A percentile compares a stretch with the other conserved stretches of the same genome.
Conservation (phyloP, 345 rosid genomes). For the Bretschneidera sinensis region DNA sequence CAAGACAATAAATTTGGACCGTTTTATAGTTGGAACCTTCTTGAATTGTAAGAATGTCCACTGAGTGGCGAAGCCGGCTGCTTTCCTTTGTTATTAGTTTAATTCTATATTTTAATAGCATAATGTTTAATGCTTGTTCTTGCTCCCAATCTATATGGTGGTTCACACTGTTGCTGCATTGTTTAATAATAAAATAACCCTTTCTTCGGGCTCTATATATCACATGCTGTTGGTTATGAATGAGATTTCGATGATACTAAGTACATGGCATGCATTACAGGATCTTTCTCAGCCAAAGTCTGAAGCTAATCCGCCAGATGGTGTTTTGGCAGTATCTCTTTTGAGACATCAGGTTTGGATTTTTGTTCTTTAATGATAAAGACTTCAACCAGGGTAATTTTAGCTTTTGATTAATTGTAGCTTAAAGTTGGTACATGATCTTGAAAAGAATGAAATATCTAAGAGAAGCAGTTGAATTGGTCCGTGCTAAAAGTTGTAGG, state of each 20-base stretch:
- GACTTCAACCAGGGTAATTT: background rate
- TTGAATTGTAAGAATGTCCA: no score
- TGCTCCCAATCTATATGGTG: background rate
- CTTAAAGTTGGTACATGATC: background rate
- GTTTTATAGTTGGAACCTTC: no score
- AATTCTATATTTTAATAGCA: no score
- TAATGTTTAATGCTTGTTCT: slow-evolving; percentile 2
- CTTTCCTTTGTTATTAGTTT: no score
- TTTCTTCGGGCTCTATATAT: background rate
- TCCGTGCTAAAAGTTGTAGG: background rate
- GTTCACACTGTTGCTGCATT: background rate
- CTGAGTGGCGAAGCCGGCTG: no score
- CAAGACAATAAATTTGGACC: no score
- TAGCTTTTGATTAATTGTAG: background rate
- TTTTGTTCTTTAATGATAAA: background rate
- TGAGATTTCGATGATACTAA: background rate
- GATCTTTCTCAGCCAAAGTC: slow-evolving; percentile 72
- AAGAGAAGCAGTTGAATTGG: background rate
- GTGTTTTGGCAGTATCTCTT: slow-evolving; percentile 76
- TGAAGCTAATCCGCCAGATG: slow-evolving; percentile 82
- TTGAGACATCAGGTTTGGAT: slow-evolving; percentile 82
- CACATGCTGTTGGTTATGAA: no score
- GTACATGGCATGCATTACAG: slow-evolving; percentile 31
- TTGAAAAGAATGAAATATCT: background rate
- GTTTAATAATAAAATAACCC: background rate